Evolutionary conservation across 306 rosid species (phyloP), one percentile per base, ranked within the genome.

Genomic region (Gillenia trifoliata): DNA sequence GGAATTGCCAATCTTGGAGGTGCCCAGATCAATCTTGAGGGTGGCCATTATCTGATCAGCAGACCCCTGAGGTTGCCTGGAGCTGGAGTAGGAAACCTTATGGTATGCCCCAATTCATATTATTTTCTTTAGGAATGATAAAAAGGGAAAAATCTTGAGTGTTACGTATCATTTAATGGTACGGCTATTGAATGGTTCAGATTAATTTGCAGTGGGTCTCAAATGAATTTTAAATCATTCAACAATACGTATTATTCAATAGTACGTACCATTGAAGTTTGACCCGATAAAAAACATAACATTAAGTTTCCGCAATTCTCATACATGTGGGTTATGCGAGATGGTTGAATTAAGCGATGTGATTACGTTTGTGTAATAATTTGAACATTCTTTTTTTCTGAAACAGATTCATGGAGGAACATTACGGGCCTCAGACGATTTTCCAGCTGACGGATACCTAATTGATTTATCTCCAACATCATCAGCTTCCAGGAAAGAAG

Each of bases 381-480:
- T 41, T 73, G 49, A 73, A 28, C 13, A 1, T 8, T 73, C 36
- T 3, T 41, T 55, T 28, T 78, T 64, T 59, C 72, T 43, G 15
- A 80, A 74, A 80, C 89, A 91, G 99, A 90, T 94, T 33, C 93
- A 88, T 34, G 97, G 97, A 19, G 99, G 99, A 81, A 94, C 89
- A 2, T 16, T 94, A 74, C 78, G 81, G 56, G 99, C 93, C 69
- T 87, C 96, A 4, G 81, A 85, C 6, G 67, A 77, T 76, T 94
- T 94, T 68, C 87, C 97, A 13, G 34, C 47, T 3, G 85, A 87
- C 52, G 77, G 87, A 4, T 94, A 88, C 76, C 64, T 94, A 54
- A 86, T 94, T 34, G 97, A 91, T 75, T 79, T 94, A 60, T 91
- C 96, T 30, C n/a, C 84, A 4, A 20, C 89, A 31, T 66, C 80